These are phyloP conservation scores for Globisporangium camurandrum DNA, from an alignment of 352 stramenopile species.

Conservation along the genomic window DNA sequence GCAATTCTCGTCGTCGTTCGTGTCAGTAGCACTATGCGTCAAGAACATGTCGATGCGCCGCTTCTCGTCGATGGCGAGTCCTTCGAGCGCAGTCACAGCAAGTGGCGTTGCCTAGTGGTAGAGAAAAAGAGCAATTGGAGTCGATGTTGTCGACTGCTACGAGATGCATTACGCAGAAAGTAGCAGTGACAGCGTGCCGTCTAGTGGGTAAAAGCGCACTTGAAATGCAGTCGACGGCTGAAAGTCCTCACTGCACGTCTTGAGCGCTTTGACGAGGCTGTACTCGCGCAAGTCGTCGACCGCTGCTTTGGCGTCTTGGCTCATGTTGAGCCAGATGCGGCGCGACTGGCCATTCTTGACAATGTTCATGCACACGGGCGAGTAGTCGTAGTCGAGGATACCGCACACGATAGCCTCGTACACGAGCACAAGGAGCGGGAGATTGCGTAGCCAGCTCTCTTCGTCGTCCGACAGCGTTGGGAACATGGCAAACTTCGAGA, in stretches of 20 bases:
- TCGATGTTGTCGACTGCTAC: too few relatives aligned
- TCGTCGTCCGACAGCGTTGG: constrained; percentile 85
- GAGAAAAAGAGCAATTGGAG: constrained; percentile 16
- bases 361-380: constrained; percentile 91
- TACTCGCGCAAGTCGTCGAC: constrained; percentile 94
- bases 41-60: constrained; percentile 58
- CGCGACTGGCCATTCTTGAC: constrained; percentile 84
- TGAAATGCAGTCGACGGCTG: constrained; percentile 95
- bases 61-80: constrained; percentile 33
- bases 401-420: constrained; percentile 95
- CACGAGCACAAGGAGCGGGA: constrained; percentile 93
- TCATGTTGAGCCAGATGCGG: constrained; percentile 92
- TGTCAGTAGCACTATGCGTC: too few relatives aligned
- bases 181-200: too few relatives aligned
- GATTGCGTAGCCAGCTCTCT: constrained; percentile 94
- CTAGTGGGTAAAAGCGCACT: too few relatives aligned
- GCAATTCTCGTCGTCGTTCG: too few relatives aligned
- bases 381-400: constrained; percentile 96
- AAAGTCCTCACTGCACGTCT: constrained; percentile 91
- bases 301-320: constrained; percentile 93
- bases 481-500: constrained; percentile 93
- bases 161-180: too few relatives aligned
- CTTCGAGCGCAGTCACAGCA: constrained; percentile 31
- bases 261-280: constrained; percentile 92
- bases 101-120: constrained; percentile 25